Evolutionary conservation across 1,284 basidiomycete genomes (phyloP).

Genomic region (Ceratobasidium sp.): DNA sequence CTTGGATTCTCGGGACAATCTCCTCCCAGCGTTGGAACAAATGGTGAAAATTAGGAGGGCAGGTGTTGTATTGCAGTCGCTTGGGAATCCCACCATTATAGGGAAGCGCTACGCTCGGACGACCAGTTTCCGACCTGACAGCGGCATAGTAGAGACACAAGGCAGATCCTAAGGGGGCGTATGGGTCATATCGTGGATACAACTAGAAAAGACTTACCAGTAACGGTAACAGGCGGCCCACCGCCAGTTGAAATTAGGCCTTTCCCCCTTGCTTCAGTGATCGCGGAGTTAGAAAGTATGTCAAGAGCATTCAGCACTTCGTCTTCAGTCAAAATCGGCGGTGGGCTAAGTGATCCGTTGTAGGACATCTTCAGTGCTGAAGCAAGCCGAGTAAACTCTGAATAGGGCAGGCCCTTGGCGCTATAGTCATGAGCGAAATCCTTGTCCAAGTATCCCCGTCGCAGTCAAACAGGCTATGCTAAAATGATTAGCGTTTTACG

Average conservation of each 20-base stretch:
- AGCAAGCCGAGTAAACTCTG: too few species aligned
- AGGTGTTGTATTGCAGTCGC: too few species aligned
- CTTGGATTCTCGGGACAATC: too few species aligned
- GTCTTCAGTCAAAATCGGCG: neutral
- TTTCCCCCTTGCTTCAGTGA: neutral
- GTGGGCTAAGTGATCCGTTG: too few species aligned
- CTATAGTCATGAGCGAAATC: too few species aligned
- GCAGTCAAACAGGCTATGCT: too few species aligned
- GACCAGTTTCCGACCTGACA: neutral
- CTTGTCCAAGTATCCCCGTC: too few species aligned
- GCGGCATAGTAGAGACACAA: conserved; percentile 2
- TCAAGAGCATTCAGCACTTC: neutral
- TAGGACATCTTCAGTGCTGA: too few species aligned
- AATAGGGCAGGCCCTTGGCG: too few species aligned
- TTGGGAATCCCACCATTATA: neutral
- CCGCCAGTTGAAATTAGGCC: neutral
- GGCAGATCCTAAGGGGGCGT: neutral
- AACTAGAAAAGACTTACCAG: neutral
- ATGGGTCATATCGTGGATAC: neutral
- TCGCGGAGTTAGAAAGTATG: neutral
- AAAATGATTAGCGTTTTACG: too few species aligned
- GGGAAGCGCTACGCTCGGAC: neutral
- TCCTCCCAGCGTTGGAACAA: too few species aligned
- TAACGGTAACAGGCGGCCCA: neutral
- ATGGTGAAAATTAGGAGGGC: too few species aligned